Base-by-base conservation (phyloP, 2,329 filamentous ascomycete genomes). In the Clonostachys rosea region DNA sequence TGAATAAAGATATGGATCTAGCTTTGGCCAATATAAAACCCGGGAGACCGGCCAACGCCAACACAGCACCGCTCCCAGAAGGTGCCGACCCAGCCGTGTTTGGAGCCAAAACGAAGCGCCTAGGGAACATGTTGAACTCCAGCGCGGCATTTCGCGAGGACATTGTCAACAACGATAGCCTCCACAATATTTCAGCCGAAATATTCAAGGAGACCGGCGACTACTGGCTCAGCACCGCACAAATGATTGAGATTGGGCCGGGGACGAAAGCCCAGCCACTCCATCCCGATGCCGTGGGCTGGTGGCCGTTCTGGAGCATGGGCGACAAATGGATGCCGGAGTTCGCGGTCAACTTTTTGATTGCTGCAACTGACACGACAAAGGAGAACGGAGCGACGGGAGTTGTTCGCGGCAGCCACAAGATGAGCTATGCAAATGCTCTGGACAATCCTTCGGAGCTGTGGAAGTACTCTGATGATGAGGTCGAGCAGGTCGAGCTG, bases 141-240 rank as follows among this genome's bases (percentile, higher is more conserved):
- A 39, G 36, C 36, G 36, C 36, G 36, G 10, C 36, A 4, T 39
- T 39, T 18, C 36, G 36, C 6, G 36, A 39, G 36, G 36, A 39
- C 10, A 18, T 39, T n/a, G 10, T 39, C 36, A 18, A 39, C 36
- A 39, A 39, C 36, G 36, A 39, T 11, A 39, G 36, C 11, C 36
- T 39, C 14, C 36, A 39, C 36, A 39, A 11, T 18, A 39, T 39
- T 11, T 39, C 36, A 11, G 36, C 36, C 36, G 36, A n/a, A 8
- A 39, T 59, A 39, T 59, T 47, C 5, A 45, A 52, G 35, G 58
- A 60, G 18, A 54, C 54, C 3, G 59, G 59, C 17, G 54, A 51
- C 16, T 61, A 60, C 52, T 61, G 59, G 59, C 51, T 58, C 44
- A 55, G 50, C 43, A 52, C 54, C 6, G 57, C 54, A 4, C 54